A percentile compares a stretch with the other conserved stretches of the same genome.
Conservation (phyloP, 73 alveolate genomes). For the Paramecium octaurelia region DNA sequence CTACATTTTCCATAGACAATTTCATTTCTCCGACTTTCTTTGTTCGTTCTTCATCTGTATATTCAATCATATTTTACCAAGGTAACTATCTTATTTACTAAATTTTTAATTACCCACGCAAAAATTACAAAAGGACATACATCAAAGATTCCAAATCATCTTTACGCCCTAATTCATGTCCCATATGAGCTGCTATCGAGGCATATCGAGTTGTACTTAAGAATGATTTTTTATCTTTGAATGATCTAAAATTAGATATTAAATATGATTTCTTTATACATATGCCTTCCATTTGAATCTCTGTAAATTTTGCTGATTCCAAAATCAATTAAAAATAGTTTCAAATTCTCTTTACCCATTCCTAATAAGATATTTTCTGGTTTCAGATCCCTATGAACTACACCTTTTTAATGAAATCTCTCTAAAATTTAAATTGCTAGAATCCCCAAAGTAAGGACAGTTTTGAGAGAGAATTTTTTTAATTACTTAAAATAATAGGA, state of each 20-base stretch:
- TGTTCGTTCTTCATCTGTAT: conserved; percentile 51
- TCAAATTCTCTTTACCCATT: conserved; percentile 1
- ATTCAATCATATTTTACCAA: conserved; percentile 49
- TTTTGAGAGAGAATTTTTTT: conserved; percentile 52
- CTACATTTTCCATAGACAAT: background rate
- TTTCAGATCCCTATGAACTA: conserved; percentile 55
- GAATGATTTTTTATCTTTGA: conserved; percentile 55
- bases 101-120: conserved; percentile 33
- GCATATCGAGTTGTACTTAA: conserved; percentile 69
- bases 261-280: background rate
- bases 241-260: conserved; percentile 19
- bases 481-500: conserved; percentile 41
- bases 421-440: background rate
- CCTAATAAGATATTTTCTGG: conserved; percentile 62
- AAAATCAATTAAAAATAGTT: conserved; percentile 36
- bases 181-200: conserved; percentile 65
- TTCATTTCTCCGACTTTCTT: conserved; percentile 56
- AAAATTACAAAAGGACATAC: conserved; percentile 59
- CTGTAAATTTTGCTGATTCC: conserved; percentile 51
- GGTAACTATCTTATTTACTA: conserved; percentile 50
- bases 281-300: conserved; percentile 45
- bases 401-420: conserved; percentile 29
- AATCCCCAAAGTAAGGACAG: conserved; percentile 34
- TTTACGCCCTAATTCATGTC: conserved; percentile 64
- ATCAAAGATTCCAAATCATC: conserved; percentile 74